Evolutionary conservation across 192 early-diverging fungal species (phyloP).

Genomic region (Mortierella alpina): DNA sequence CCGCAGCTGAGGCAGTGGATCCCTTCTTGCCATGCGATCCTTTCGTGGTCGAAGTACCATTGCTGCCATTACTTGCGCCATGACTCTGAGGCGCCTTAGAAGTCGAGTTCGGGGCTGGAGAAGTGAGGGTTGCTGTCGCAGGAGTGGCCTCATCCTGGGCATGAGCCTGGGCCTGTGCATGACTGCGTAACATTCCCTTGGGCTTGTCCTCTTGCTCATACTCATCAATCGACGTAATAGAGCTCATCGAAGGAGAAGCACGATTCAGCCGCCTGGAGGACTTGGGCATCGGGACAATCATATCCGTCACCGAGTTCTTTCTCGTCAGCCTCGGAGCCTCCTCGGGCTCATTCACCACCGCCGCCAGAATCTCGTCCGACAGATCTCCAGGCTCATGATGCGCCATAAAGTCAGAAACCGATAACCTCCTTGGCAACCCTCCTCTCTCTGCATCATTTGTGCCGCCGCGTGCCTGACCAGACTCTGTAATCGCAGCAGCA

Average conservation of each 20-base stretch:
- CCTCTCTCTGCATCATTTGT: background rate
- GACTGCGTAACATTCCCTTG: background rate
- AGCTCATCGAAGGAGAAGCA: conserved; percentile 1
- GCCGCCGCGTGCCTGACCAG: background rate
- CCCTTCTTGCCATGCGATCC: conserved; percentile 1
- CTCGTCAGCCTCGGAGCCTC: conserved; percentile 29
- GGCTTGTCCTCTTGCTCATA: background rate
- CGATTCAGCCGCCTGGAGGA: conserved; percentile 9
- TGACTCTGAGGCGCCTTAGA: too few species aligned
- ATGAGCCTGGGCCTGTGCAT: too few species aligned
- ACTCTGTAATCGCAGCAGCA: background rate
- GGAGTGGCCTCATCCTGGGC: too few species aligned
- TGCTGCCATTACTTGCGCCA: too few species aligned
- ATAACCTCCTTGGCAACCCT: conserved; percentile 12
- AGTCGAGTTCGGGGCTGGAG: too few species aligned
- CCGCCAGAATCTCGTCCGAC: conserved; percentile 2
- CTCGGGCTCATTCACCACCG: conserved; percentile 27
- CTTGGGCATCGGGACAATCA: conserved; percentile 34
- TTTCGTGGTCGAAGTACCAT: background rate
- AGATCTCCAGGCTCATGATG: conserved; percentile 13
- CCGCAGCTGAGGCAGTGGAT: background rate
- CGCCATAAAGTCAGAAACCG: conserved; percentile 30
- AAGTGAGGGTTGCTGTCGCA: too few species aligned
- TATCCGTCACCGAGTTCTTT: conserved; percentile 39
- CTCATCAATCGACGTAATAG: conserved; percentile 23